Evolutionary conservation across 768 basidiomycete genomes (phyloP), one percentile per base, ranked within the genome.

Genomic region (Terana coerulea): DNA sequence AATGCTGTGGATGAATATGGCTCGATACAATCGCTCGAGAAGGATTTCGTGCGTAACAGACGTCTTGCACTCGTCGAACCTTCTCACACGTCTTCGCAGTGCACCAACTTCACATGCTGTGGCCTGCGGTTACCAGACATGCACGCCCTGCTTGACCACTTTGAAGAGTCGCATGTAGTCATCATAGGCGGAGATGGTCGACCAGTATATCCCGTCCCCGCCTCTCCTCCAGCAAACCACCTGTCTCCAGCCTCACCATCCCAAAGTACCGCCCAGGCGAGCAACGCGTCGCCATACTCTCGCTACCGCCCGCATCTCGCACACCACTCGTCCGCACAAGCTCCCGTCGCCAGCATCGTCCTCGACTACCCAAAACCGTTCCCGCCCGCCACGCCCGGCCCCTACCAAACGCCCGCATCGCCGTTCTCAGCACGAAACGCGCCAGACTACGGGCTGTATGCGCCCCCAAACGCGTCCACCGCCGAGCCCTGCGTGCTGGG

Each of bases 131-230:
- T 78, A 26, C 58, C 70, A 5, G 75, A 77, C 63, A 65, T 79
- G 33, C 79, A 80, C 57, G 72, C 70, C 33, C 69, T 79, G 17
- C 66, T 80, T 47, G 74, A 76, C 55, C 81, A 80, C 54, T 75
- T 76, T 44, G 78, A 79, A 55, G 70, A 72, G 56, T 56, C 63
- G 6, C 72, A 72, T 49, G 74, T 72, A 39, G 63, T 70, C 34
- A 64, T 67, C 17, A 41, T 67, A 53, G 59, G 57, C 36, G 22
- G 11, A 5, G 60, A 66, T 48, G 70, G 68, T 33, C 69, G 66
- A 36, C 67, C 63, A 3, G 53, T 70, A 40, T 69, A 69, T 51
- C 58, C 72, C 19, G 29, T 66, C 42, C 56, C 52, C 21, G 56
- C 40, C 54, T 51, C 48, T 41, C 50, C 55, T 46, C 51, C 34